Base-by-base conservation (phyloP, 2,329 filamentous ascomycete species). In the Apiospora kogelbergensis region DNA sequence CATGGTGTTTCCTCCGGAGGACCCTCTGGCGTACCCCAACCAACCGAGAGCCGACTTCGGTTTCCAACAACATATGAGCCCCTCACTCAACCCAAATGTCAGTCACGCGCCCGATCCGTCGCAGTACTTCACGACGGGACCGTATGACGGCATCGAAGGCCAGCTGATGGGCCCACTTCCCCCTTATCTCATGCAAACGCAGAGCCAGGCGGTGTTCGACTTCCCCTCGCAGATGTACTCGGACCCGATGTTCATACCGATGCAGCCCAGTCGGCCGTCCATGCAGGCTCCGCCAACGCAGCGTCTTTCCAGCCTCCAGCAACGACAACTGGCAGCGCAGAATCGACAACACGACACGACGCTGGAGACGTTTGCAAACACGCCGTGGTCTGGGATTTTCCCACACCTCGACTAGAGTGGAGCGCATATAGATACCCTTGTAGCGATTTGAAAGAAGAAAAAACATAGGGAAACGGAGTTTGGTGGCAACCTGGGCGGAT, bases 21-120 rank as follows among this genome's bases (percentile, higher is more conserved):
- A 95, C 74, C 92, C 93, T 0, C 91, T 95, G 71, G 91, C 90
- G 0, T 96, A 95, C 74, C 92, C 92, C 0, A 93, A 91, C 74
- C 91, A 93, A 72, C 90, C 91, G 0, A 88, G 91, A 82, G 90
- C 91, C 82, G 84, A 88, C 73, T 82, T 88, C 48, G 84, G 84
- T 11, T 82, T 79, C 73, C 73, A 66, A n/a, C 64, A 66, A 22
- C 65, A 66, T 33, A 66, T 48, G 65, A 66, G 44, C 40, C 44
- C 65, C 30, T 46, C 65, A 4, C 33, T 66, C 3, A 46, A 66
- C 4, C 65, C 63, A 24, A 22, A 30, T 3, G 63, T 17, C 63
- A 65, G 37, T 24, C 63, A 65, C n/a, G 63, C 37, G 6, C 63
- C n/a, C 1, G 63, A 65, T 24, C 53, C 53, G 30, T 60, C 63